Conservation (phyloP, 257 asterid genomes). For the Ballota nigra region DNA sequence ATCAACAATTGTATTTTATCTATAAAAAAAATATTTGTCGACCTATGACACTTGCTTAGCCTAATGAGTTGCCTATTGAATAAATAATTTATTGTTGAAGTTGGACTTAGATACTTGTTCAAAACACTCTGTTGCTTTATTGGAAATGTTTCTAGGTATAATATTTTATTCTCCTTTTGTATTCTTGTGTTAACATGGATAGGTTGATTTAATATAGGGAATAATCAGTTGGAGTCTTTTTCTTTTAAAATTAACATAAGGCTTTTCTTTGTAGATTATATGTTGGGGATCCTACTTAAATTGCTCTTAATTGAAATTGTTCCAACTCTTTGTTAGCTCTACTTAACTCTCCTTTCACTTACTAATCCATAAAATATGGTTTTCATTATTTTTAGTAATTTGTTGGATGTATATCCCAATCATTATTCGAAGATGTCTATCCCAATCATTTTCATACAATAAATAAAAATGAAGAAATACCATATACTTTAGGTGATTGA, state of each 20-base stretch:
- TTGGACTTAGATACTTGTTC: conserved; percentile 39
- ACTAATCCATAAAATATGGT: too few species aligned
- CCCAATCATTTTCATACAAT: too few species aligned
- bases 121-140: conserved; percentile 25
- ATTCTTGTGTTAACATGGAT: conserved; percentile 20
- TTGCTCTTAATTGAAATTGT: too few species aligned
- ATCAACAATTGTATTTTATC: conserved; percentile 20
- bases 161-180: conserved; percentile 15
- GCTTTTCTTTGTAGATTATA: neutral
- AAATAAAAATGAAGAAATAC: too few species aligned
- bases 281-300: too few species aligned
- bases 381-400: too few species aligned
- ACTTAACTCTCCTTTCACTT: too few species aligned
- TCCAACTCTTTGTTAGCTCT: too few species aligned
- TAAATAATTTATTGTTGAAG: conserved; percentile 19
- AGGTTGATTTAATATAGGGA: neutral
- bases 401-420: too few species aligned
- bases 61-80: conserved; percentile 28
- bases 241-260: neutral
- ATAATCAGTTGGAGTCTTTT: neutral
- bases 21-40: neutral
- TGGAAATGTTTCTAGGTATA: conserved; percentile 20
- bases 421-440: too few species aligned
- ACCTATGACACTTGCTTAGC: conserved; percentile 17
- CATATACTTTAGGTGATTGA: too few species aligned